Evolutionary conservation across 139 green algal species (phyloP).

Genomic region (Nannochloris sp.): DNA sequence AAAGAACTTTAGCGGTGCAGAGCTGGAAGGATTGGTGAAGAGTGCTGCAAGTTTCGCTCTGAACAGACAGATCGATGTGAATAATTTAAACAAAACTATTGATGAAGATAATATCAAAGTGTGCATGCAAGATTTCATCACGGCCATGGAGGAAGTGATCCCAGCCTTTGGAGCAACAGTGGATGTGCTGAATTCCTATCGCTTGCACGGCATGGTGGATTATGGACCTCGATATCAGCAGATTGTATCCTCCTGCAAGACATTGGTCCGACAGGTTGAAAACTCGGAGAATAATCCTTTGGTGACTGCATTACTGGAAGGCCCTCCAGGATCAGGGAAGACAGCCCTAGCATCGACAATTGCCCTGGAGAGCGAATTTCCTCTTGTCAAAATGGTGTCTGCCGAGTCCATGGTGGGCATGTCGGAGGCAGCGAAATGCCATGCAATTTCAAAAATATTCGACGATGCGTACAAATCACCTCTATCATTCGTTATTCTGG

Average conservation of each 20-base stretch:
- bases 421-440: constrained; percentile 67
- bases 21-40: constrained; percentile 96
- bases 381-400: constrained; percentile 86
- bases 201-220: constrained; percentile 83
- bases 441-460: constrained; percentile 75
- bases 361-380: constrained; percentile 77
- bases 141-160: constrained; percentile 84
- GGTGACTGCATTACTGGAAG: constrained; percentile 82
- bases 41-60: constrained; percentile 85
- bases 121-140: constrained; percentile 79
- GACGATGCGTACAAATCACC: constrained; percentile 89
- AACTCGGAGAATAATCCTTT: constrained; percentile 77
- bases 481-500: constrained; percentile 82
- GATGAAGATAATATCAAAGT: constrained; percentile 95
- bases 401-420: constrained; percentile 83
- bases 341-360: constrained; percentile 85
- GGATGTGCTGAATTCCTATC: constrained; percentile 72
- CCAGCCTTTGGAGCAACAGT: constrained; percentile 87
- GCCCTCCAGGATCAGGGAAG: constrained; percentile 77
- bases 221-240: constrained; percentile 70
- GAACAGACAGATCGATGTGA: constrained; percentile 85
- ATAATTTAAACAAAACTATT: constrained; percentile 78
- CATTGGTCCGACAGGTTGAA: constrained; percentile 57
- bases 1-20: constrained; percentile 90
- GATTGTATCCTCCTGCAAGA: constrained; percentile 48